A percentile compares a stretch with the other conserved stretches of the same genome.
These are phyloP conservation scores for Neurospora cerealis DNA, from an alignment of 495 filamentous ascomycete genomes.

Conservation along the genomic window DNA sequence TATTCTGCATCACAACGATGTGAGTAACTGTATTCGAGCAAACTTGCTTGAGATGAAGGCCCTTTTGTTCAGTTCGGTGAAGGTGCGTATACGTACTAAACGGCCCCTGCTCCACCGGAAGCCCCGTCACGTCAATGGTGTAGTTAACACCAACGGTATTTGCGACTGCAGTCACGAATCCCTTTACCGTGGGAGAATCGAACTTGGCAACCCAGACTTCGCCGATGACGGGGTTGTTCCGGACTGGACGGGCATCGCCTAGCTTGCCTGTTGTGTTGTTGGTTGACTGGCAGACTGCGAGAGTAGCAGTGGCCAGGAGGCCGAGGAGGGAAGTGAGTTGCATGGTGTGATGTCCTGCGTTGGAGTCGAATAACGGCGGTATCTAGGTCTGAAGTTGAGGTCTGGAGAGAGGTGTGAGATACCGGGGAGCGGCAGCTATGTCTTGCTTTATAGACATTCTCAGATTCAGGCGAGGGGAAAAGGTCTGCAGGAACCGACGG, in stretches of 20 bases:
- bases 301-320: conserved; percentile 29
- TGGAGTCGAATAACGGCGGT: neutral
- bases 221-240: conserved; percentile 47
- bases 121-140: conserved; percentile 47
- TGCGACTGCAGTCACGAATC: conserved; percentile 45
- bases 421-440: neutral
- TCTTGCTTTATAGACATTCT: neutral
- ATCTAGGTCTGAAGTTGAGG: neutral
- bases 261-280: conserved; percentile 30
- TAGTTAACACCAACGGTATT: conserved; percentile 49
- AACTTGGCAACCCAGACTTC: conserved; percentile 43
- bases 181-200: conserved; percentile 40
- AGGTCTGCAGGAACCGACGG: neutral
- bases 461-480: neutral
- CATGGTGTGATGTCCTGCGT: conserved; percentile 18
- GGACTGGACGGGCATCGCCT: conserved; percentile 45
- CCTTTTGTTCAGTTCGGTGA: neutral
- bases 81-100: conserved; percentile 48
- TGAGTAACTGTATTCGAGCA: conserved; percentile 4
- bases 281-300: conserved; percentile 30
- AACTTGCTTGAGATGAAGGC: no score
- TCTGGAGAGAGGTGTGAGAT: neutral
- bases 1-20: conserved; percentile 43
- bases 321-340: conserved; percentile 26
- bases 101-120: conserved; percentile 53